phyloP scores from a whole-genome alignment of 805 yeast genomes.

The Pichia cephalocereana region DNA sequence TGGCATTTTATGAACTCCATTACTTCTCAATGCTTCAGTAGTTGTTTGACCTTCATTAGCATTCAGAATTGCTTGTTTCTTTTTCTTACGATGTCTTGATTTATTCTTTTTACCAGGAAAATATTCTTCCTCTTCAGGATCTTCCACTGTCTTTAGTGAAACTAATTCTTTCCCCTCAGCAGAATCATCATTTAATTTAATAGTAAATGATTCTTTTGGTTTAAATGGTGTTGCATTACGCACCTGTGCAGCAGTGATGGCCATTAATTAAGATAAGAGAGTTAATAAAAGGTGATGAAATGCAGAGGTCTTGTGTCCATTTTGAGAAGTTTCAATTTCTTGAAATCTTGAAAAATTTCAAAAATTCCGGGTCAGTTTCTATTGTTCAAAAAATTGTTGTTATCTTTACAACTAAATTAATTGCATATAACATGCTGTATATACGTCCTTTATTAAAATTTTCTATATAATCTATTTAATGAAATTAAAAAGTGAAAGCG shows the following conservation, averaged over 20 bases:
- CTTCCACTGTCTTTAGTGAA: background rate
- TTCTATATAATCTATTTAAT: background rate
- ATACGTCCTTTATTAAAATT: too few species aligned
- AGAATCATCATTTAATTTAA: conserved; percentile 1
- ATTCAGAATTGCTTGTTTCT: conserved; percentile 5
- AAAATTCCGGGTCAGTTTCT: too few species aligned
- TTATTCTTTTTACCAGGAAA: conserved; percentile 7
- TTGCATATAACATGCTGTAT: too few species aligned
- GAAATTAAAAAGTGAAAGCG: background rate
- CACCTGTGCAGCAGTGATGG: background rate
- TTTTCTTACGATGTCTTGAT: conserved; percentile 3
- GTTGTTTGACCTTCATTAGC: conserved; percentile 3
- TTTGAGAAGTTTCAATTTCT: too few species aligned
- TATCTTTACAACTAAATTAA: too few species aligned
- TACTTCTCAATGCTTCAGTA: conserved; percentile 2
- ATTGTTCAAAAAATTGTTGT: too few species aligned
- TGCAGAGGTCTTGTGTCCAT: too few species aligned
- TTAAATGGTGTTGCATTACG: background rate
- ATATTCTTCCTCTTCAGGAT: too few species aligned
- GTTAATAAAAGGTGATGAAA: too few species aligned
- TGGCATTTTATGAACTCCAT: conserved; percentile 6
- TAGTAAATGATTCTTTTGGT: background rate
- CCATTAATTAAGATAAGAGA: background rate
- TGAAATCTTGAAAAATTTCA: too few species aligned
- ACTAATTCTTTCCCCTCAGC: background rate